Conservation (phyloP, 176 grass and related monocot genomes). For the Pharus latifolius region DNA sequence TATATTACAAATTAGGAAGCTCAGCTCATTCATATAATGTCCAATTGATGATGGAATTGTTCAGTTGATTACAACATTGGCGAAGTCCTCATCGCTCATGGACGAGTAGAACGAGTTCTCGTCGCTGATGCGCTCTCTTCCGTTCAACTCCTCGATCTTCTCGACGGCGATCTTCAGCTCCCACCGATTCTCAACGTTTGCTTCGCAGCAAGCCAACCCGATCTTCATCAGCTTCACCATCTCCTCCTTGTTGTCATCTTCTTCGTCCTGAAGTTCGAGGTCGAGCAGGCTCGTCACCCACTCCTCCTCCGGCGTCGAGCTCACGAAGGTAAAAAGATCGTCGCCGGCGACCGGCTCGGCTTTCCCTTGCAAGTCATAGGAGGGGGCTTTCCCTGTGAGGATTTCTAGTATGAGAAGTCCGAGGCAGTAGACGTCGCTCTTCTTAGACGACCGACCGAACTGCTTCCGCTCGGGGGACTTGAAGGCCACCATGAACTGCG, state of each 20-base stretch:
- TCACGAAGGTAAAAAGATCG: slow-evolving; percentile 22
- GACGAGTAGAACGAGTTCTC: slow-evolving; percentile 33
- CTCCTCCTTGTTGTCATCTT: slow-evolving; percentile 17
- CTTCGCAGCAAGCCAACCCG: slow-evolving; percentile 63
- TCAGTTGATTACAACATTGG: slow-evolving; percentile 7
- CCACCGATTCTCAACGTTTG: slow-evolving; percentile 43
- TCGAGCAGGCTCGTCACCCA: slow-evolving; percentile 43
- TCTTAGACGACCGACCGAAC: slow-evolving; percentile 61
- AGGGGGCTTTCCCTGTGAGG: slow-evolving; percentile 21
- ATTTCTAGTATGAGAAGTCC: slow-evolving; percentile 79
- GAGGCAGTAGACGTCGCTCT: slow-evolving; percentile 90
- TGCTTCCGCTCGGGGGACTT: slow-evolving; percentile 62
- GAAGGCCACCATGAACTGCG: slow-evolving; percentile 74
- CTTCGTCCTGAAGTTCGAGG: slow-evolving; percentile 11
- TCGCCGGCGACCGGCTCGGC: background rate
- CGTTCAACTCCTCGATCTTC: slow-evolving; percentile 55
- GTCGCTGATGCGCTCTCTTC: background rate
- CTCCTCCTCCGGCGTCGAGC: slow-evolving; percentile 27
- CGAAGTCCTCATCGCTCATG: background rate
- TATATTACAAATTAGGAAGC: background rate
- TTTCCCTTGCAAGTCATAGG: slow-evolving; percentile 4
- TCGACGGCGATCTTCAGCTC: slow-evolving; percentile 56
- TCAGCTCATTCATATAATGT: background rate
- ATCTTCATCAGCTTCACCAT: slow-evolving; percentile 66
- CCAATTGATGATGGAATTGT: background rate